Percentiles rank a stretch among this genome's conserved stretches.
These are phyloP conservation scores for Sporormia fimetaria DNA, from an alignment of 495 filamentous ascomycete genomes.

Conservation along the genomic window DNA sequence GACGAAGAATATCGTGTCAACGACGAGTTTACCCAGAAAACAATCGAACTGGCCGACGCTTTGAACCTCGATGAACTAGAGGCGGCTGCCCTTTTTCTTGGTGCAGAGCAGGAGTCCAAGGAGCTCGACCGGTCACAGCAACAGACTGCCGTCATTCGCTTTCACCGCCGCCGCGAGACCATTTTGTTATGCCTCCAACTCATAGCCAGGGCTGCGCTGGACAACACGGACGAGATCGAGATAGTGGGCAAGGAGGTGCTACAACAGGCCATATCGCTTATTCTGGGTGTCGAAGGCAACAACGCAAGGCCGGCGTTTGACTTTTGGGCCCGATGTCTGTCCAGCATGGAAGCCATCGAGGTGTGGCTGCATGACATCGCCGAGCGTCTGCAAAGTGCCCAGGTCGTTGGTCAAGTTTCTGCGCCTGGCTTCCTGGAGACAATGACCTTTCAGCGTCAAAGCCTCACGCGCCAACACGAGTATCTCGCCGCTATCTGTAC, in stretches of 20 bases:
- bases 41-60: conserved; percentile 69
- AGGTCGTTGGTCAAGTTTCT: conserved; percentile 52
- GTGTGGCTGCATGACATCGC: conserved; percentile 56
- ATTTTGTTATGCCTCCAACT: conserved; percentile 74
- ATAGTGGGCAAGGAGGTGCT: conserved; percentile 34
- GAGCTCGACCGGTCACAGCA: conserved; percentile 55
- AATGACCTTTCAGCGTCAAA: conserved; percentile 57
- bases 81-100: conserved; percentile 61
- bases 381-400: conserved; percentile 58
- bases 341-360: conserved; percentile 61
- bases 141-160: conserved; percentile 66
- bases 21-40: conserved; percentile 68
- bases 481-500: conserved; percentile 64
- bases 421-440: conserved; percentile 53
- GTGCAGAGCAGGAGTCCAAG: conserved; percentile 51
- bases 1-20: conserved; percentile 73
- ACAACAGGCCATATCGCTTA: conserved; percentile 34
- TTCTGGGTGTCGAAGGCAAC: conserved; percentile 11
- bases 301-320: conserved; percentile 21
- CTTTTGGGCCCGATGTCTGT: conserved; percentile 58
- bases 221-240: conserved; percentile 38
- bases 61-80: conserved; percentile 82
- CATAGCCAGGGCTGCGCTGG: conserved; percentile 51
- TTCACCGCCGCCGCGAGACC: conserved; percentile 68
- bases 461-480: conserved; percentile 77